Evolutionary conservation across 108 stramenopile genomes (phyloP).

Genomic region (Nitzschia sp.): DNA sequence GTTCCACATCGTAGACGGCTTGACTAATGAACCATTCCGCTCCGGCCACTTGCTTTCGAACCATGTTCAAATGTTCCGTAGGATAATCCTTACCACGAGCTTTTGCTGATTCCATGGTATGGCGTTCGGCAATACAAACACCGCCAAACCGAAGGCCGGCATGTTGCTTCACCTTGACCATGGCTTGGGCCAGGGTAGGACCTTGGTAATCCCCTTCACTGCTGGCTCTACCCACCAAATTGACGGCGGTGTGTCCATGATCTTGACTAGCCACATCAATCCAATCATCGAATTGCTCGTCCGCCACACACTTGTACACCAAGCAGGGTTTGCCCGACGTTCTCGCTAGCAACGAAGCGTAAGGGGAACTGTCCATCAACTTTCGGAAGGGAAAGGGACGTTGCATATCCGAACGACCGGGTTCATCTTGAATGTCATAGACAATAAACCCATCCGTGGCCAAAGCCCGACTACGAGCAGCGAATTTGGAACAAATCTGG

Average conservation of each 20-base stretch:
- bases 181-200: slow-evolving; percentile 44
- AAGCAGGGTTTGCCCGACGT: slow-evolving; percentile 40
- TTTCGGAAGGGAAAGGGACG: slow-evolving; percentile 65
- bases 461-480: slow-evolving; percentile 39
- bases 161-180: slow-evolving; percentile 26
- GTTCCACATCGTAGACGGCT: slow-evolving; percentile 55
- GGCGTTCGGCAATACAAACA: slow-evolving; percentile 70
- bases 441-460: slow-evolving; percentile 69
- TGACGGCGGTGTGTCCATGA: slow-evolving; percentile 51
- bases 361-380: slow-evolving; percentile 45
- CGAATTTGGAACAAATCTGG: slow-evolving; percentile 46
- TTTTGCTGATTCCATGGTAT: slow-evolving; percentile 53
- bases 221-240: slow-evolving; percentile 51
- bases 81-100: slow-evolving; percentile 42
- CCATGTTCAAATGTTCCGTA: slow-evolving; percentile 59
- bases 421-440: slow-evolving; percentile 75
- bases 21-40: slow-evolving; percentile 70
- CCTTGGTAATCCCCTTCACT: slow-evolving; percentile 35
- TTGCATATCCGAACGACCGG: slow-evolving; percentile 35
- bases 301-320: slow-evolving; percentile 62
- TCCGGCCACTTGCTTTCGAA: slow-evolving; percentile 53
- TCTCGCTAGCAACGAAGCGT: slow-evolving; percentile 46
- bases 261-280: slow-evolving; percentile 25
- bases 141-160: slow-evolving; percentile 46
- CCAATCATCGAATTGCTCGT: slow-evolving; percentile 53